Base-by-base conservation (phyloP, 2,329 filamentous ascomycete genomes). In the Endocalyx cinctus region DNA sequence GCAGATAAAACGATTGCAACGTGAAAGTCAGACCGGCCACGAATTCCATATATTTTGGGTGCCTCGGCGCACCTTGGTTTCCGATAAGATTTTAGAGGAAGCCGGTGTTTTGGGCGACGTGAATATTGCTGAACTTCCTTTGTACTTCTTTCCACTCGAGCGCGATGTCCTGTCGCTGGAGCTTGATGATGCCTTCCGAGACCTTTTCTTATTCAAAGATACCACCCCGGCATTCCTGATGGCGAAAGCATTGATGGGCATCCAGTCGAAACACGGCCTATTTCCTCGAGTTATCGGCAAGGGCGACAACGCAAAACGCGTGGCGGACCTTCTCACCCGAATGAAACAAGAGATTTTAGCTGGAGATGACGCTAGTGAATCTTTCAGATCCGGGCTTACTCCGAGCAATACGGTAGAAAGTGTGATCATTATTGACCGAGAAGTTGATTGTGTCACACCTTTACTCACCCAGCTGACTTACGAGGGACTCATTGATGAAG, bases 11-110 rank as follows among this genome's bases (percentile, higher is more conserved):
- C 82, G 86, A 40, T 71, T 97, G 38, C 87, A 90, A 51, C 84
- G 83, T 53, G 87, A 92, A 60, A 89, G 84, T 56, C 84, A 87
- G 52, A 86, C 82, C 29, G 86, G 88, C 47, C 92, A 98, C 74
- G 90, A 98, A 51, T 95, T 97, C 57, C 90, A 89, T 43, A 84
- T 98, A 49, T 90, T 96, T 57, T 97, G 92, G 86, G 85, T 94
- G 26, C 90, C 94, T 5, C 80, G 92, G 37, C 84, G 92, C 41
- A 97, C 92, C 4, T 70, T 94, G 34, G 83, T 97, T 34, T 92
- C 87, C 47, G 88, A 97, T 58, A 82, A 88, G 55, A 76, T 97
- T 30, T 72, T 98, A 25, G 92, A 98, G 61, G 88, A 95, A 55
- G 84, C 87, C 25, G 92, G 90, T 17, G 87, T 98, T 11, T 73